Percentiles rank a stretch among this genome's conserved stretches.
Conservation (phyloP, 106 monocot species). For the Hemerocallis citrina region DNA sequence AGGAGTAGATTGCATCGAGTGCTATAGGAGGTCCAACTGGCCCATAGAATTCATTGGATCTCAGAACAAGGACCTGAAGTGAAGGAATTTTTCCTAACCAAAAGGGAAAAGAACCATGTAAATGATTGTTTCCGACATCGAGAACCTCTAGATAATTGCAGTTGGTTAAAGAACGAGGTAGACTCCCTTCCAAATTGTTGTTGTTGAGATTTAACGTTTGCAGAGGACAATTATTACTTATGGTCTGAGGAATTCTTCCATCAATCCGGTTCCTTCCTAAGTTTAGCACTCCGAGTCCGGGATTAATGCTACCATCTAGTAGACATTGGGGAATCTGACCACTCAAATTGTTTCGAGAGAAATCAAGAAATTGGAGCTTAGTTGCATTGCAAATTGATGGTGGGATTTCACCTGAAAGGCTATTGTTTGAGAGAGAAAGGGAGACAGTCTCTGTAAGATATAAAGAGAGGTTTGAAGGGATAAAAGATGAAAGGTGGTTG, state of each 20-base stretch:
- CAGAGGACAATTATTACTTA: slow-evolving; percentile 17
- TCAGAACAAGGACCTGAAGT: slow-evolving; percentile 44
- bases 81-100: slow-evolving; percentile 33
- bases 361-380: slow-evolving; percentile 38
- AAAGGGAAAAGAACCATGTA: slow-evolving; percentile 36
- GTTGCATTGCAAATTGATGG: slow-evolving; percentile 31
- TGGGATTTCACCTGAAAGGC: slow-evolving; percentile 40
- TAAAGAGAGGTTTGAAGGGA: slow-evolving; percentile 25
- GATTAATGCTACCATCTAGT: neutral
- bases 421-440: slow-evolving; percentile 46
- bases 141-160: slow-evolving; percentile 32
- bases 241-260: slow-evolving; percentile 24
- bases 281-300: slow-evolving; percentile 37
- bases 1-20: neutral
- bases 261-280: slow-evolving; percentile 35
- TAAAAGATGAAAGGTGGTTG: slow-evolving; percentile 36
- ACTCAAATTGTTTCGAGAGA: slow-evolving; percentile 50
- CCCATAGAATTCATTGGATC: slow-evolving; percentile 49
- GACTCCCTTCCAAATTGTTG: slow-evolving; percentile 16
- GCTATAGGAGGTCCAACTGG: neutral
- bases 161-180: slow-evolving; percentile 36
- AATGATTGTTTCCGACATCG: slow-evolving; percentile 54
- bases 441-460: slow-evolving; percentile 24
- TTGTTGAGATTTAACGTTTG: slow-evolving; percentile 38
- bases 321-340: slow-evolving; percentile 48